Evolutionary conservation across 192 early-diverging fungal genomes (phyloP).

Genomic region (Podila horticola): DNA sequence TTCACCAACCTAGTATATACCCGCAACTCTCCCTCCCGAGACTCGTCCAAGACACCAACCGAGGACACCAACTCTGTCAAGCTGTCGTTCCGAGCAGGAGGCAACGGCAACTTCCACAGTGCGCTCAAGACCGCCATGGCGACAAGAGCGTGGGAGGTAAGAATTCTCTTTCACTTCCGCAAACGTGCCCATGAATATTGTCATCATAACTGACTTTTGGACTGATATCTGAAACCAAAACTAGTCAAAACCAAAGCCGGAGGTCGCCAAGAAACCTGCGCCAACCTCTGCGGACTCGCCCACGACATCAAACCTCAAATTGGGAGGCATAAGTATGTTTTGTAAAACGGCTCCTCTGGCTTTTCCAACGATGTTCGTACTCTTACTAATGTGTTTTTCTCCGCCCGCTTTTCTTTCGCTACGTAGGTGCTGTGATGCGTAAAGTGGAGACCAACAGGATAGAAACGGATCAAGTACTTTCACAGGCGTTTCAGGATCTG

Average conservation of each 20-base stretch:
- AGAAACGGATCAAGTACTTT: conserved; percentile 74
- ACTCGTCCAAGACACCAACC: conserved; percentile 9
- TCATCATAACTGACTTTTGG: no score
- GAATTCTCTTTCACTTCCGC: no score
- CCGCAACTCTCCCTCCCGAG: neutral
- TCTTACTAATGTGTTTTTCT: neutral
- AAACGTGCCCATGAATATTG: no score
- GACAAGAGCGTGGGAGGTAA: conserved; percentile 74
- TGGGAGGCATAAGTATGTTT: conserved; percentile 62
- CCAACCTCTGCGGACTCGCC: neutral
- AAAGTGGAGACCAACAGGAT: conserved; percentile 72
- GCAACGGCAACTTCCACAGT: conserved; percentile 66
- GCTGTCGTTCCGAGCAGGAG: conserved; percentile 85
- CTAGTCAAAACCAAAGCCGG: conserved; percentile 27
- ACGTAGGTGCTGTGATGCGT: conserved; percentile 74
- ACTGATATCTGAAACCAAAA: no score
- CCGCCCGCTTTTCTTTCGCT: no score
- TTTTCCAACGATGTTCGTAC: neutral
- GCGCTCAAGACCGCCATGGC: conserved; percentile 71
- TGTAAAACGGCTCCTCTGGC: neutral
- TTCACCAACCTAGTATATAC: conserved; percentile 17
- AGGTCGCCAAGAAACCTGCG: neutral
- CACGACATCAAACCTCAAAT: neutral
- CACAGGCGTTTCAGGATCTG: conserved; percentile 89
- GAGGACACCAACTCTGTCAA: conserved; percentile 61